These are phyloP conservation scores for Eragrostis tef DNA, from an alignment of 202 grass and related monocot species.

Conservation along the genomic window DNA sequence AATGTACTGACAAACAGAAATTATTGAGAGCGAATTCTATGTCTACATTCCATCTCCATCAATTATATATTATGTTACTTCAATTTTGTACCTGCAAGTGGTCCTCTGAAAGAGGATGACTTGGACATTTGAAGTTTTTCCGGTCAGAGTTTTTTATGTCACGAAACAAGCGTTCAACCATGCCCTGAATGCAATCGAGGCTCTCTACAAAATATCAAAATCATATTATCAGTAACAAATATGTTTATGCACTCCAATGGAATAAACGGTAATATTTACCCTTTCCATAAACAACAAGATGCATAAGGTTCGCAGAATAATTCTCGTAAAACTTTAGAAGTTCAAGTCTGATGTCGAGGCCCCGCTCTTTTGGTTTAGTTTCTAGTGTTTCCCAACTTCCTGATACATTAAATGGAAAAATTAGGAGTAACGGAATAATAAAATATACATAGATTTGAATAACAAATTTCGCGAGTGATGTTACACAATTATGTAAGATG, in stretches of 20 bases:
- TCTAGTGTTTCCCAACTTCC: constrained; percentile 94
- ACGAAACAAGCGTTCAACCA: constrained; percentile 65
- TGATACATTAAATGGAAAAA: constrained; percentile 44
- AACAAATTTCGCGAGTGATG: neutral
- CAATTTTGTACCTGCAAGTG: constrained; percentile 68
- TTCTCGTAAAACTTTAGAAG: constrained; percentile 85
- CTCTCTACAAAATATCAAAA: constrained; percentile 55
- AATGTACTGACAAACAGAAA: constrained; percentile 36
- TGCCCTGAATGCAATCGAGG: constrained; percentile 68
- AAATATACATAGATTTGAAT: constrained; percentile 37
- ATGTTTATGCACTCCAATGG: constrained; percentile 10
- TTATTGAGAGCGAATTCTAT: neutral
- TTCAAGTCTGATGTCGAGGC: constrained; percentile 78
- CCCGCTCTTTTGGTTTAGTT: constrained; percentile 76
- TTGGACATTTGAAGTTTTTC: constrained; percentile 65
- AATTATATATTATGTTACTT: constrained; percentile 22
- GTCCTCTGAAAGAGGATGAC: constrained; percentile 57
- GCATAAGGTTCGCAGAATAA: constrained; percentile 94
- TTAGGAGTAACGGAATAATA: constrained; percentile 1
- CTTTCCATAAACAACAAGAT: constrained; percentile 80
- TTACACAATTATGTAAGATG: neutral
- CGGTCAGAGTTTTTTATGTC: constrained; percentile 54
- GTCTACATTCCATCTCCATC: constrained; percentile 14
- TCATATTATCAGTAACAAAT: constrained; percentile 45
- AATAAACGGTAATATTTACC: constrained; percentile 51